Conservation (phyloP, 2,329 filamentous ascomycete genomes). For the Trichoderma koningiopsis region DNA sequence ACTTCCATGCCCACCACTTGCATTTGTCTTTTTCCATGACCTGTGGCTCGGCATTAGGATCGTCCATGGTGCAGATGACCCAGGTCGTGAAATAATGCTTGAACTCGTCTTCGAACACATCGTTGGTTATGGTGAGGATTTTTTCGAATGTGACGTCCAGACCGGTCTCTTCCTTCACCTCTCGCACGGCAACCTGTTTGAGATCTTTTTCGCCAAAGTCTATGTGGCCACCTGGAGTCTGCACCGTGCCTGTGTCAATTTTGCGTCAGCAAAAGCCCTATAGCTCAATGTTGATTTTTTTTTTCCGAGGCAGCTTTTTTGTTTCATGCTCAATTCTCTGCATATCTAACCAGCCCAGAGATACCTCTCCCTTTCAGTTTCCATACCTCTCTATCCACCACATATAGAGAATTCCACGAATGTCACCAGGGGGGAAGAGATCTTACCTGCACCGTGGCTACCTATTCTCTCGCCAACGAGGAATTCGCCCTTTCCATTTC, state of each 20-base stretch:
- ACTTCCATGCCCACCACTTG: conserved; percentile 52
- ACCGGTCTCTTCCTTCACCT: conserved; percentile 71
- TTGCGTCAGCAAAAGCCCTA: not conserved
- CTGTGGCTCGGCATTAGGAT: conserved; percentile 52
- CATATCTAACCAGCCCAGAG: not conserved
- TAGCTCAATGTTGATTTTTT: not conserved
- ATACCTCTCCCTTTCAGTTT: not conserved
- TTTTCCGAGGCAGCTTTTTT: not conserved
- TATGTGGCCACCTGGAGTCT: conserved; percentile 74
- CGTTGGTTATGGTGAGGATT: conserved; percentile 66
- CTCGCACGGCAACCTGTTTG: conserved; percentile 64
- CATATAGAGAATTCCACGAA: not conserved
- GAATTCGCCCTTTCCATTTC: conserved; percentile 46
- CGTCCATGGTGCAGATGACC: conserved; percentile 55
- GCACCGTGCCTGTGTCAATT: conserved; percentile 56
- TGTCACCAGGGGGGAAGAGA: not conserved
- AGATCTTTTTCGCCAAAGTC: conserved; percentile 67
- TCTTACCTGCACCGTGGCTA: conserved; percentile 52
- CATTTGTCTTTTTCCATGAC: conserved; percentile 55
- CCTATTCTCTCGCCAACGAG: conserved; percentile 52
- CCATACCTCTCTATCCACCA: not conserved
- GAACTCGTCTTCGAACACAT: conserved; percentile 58
- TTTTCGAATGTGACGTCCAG: conserved; percentile 55
- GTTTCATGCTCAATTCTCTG: not conserved
- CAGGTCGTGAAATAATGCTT: conserved; percentile 80